phyloP scores from a whole-genome alignment of 108 stramenopile species.

The Pseudonitzschia multistriata region DNA sequence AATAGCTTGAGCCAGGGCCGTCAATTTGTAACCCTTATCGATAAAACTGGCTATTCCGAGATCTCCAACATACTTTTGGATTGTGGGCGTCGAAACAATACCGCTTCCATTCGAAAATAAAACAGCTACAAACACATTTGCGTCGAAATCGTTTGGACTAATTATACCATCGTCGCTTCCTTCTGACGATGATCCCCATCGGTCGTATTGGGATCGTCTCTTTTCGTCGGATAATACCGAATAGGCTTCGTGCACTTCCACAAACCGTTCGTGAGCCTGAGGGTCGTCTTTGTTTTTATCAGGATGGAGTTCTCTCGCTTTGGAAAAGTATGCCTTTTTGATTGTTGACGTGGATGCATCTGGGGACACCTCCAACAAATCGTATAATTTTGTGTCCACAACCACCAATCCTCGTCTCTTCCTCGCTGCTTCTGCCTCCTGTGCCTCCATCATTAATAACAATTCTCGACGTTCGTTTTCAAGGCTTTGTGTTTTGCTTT shows the following conservation, averaged over 20 bases:
- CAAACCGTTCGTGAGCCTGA: constrained; percentile 62
- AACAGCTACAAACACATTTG: neutral
- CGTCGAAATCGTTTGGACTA: neutral
- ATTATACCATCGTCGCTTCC: constrained; percentile 34
- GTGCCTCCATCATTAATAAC: neutral
- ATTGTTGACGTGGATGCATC: constrained; percentile 56
- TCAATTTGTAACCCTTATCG: neutral
- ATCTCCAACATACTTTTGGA: neutral
- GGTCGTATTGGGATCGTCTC: constrained; percentile 60
- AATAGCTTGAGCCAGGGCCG: neutral
- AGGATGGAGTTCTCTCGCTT: constrained; percentile 76
- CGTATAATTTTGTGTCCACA: constrained; percentile 28
- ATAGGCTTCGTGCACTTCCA: constrained; percentile 71
- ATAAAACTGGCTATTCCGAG: neutral
- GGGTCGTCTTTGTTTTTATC: constrained; percentile 73
- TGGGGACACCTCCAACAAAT: constrained; percentile 51
- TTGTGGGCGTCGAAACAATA: neutral
- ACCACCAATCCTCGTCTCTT: neutral
- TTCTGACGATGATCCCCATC: constrained; percentile 16
- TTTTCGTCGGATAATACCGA: constrained; percentile 63
- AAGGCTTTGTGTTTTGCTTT: neutral
- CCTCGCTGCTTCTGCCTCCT: constrained; percentile 1
- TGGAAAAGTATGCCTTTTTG: constrained; percentile 76
- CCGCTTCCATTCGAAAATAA: neutral
- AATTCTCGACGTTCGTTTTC: constrained; percentile 5